Base-by-base conservation (phyloP, 306 rosid genomes). In the Carpinus fangiana region DNA sequence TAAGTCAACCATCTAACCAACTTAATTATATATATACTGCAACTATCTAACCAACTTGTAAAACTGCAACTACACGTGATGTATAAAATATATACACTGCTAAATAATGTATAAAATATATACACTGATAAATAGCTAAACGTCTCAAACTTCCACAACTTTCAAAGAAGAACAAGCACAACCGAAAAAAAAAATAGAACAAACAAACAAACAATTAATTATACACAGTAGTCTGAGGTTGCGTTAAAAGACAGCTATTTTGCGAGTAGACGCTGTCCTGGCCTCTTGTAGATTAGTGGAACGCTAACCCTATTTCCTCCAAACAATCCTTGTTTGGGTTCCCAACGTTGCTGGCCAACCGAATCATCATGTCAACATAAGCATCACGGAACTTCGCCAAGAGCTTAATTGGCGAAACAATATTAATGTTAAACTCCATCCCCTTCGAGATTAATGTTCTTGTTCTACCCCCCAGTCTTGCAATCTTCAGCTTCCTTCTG, bases 331-430 rank as follows among this genome's bases (percentile, higher is more conserved):
- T 36, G 14, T 12, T 64, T n/a, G 76, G 6, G 18, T 36, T 53
- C 1, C 65, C 59, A 4, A 59, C 73, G 2, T 76, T 81, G 3
- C 80, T 76, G 2, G 84, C 90, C 56, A 86, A 70, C 12, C 67
- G 31, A 54, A 67, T 61, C 87, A 81, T 83, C 85, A 73, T 53
- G 70, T 87, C 75, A 2, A 86, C 82, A 51, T 86, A 86, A 0
- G 66, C 64, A 0, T 79, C 86, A 38, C 81, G 81, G 18, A 83
- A 62, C 80, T 60, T 78, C 0, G 84, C 48, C 70, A 86, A 11
- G 17, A 75, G 60, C 71, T 73, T 86, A 8, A 75, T 46, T 0
- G 87, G 90, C 0, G 82, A 78, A 47, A 76, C 43, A 41, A 67
- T 4, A 41, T 41, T 41, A 46, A 8, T 66, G 34, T 47, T 69